phyloP scores from a whole-genome alignment of 176 grass and related monocot species.

The Metroxylon sagu region DNA sequence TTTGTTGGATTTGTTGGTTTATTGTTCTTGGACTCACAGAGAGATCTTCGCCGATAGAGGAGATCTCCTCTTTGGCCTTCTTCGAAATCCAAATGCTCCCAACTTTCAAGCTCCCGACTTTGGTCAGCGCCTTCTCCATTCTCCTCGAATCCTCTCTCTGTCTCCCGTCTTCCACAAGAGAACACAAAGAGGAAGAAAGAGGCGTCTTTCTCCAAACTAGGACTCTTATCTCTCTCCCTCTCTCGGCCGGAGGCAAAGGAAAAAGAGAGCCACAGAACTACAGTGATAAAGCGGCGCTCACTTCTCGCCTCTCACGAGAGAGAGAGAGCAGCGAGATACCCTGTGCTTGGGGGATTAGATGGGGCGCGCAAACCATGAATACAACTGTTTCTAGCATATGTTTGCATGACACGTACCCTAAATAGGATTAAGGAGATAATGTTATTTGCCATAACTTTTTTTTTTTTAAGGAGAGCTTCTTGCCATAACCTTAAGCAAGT shows the following conservation, averaged over 20 bases:
- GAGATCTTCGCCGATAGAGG: constrained; percentile 85
- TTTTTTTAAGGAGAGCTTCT: too few relatives aligned
- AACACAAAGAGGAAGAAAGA: background rate
- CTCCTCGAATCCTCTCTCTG: background rate
- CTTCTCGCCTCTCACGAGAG: constrained; percentile 3
- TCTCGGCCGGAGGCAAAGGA: too few relatives aligned
- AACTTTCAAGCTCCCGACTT: constrained; percentile 57
- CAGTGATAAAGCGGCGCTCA: constrained; percentile 10
- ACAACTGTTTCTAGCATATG: too few relatives aligned
- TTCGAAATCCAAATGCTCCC: constrained; percentile 78
- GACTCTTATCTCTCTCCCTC: background rate
- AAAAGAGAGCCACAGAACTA: background rate
- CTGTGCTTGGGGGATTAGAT: too few relatives aligned
- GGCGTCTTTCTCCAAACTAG: constrained; percentile 9
- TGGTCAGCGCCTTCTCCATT: constrained; percentile 17
- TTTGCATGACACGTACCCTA: too few relatives aligned
- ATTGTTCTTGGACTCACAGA: constrained; percentile 39
- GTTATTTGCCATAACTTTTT: too few relatives aligned
- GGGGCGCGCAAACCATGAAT: too few relatives aligned
- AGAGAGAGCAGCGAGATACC: constrained; percentile 14
- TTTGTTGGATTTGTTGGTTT: background rate
- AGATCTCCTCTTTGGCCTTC: constrained; percentile 95
- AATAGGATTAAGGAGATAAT: too few relatives aligned
- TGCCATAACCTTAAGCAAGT: too few relatives aligned
- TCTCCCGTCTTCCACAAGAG: background rate